These are phyloP conservation scores for Chamaecrista fasciculata DNA, from an alignment of 306 rosid genomes.

Conservation along the genomic window DNA sequence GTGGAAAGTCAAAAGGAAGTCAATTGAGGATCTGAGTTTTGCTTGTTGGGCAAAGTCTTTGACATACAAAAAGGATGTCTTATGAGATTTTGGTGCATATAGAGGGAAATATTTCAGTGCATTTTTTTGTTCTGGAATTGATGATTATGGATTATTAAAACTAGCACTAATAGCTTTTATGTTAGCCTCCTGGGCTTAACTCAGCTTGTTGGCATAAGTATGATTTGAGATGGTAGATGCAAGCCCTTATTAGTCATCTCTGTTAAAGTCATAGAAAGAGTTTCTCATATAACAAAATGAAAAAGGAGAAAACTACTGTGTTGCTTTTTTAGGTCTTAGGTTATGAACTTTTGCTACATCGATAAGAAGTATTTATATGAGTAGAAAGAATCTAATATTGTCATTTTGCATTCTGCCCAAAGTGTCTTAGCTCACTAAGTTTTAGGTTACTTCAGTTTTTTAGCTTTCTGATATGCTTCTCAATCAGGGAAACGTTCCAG, in stretches of 20 bases:
- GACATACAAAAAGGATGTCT: not conserved
- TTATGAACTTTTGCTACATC: not conserved
- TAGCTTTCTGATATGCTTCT: conserved; percentile 26
- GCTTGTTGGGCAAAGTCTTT: not conserved
- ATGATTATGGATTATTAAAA: not conserved
- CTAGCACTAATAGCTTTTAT: not conserved
- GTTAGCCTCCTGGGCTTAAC: not conserved
- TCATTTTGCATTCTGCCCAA: not conserved
- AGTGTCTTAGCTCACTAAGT: not conserved
- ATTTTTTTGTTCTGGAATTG: not conserved
- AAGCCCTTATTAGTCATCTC: not conserved
- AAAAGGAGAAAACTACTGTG: not conserved
- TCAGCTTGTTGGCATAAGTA: not conserved
- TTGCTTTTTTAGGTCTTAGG: not conserved
- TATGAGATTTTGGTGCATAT: not conserved
- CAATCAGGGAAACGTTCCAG: conserved; percentile 41
- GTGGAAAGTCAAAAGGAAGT: not conserved
- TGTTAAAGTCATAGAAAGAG: no score
- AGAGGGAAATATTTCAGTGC: not conserved
- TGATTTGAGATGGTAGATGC: not conserved
- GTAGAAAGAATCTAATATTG: not conserved
- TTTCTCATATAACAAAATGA: no score
- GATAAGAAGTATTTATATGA: not conserved
- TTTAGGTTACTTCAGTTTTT: not conserved
- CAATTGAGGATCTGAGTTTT: not conserved